Percentiles rank a stretch among this genome's conserved stretches.
phyloP scores from a whole-genome alignment of 805 yeast species.

The Yarrowia osloensis region DNA sequence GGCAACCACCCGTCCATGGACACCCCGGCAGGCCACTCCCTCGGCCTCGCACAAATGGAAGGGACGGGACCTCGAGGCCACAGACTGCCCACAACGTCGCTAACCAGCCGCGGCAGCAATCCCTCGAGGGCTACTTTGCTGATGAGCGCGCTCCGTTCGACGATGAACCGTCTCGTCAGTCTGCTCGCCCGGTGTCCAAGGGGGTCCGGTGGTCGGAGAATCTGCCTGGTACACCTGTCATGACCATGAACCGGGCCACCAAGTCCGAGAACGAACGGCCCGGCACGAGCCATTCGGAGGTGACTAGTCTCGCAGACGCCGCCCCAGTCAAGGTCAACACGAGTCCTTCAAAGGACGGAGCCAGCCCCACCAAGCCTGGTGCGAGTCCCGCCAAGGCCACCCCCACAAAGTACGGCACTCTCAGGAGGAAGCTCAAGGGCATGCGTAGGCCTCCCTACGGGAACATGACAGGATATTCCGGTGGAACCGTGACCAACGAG shows the following conservation, averaged over 20 bases:
- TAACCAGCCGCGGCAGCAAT: not conserved
- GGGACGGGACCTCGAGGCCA: not conserved
- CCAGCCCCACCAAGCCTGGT: not conserved
- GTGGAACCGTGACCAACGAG: not conserved
- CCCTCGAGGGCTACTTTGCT: not conserved
- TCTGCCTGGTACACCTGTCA: not conserved
- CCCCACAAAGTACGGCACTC: not conserved
- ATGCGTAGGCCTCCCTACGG: constrained; percentile 26
- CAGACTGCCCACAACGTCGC: not conserved
- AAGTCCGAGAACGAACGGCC: not conserved
- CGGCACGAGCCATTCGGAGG: not conserved
- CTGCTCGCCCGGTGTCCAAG: not conserved
- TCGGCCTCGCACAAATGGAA: not conserved
- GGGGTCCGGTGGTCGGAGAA: not conserved
- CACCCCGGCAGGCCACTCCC: not conserved
- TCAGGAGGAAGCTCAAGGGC: not conserved
- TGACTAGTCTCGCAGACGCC: not conserved
- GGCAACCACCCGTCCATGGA: not conserved
- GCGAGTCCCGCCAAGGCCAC: not conserved
- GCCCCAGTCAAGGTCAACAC: not conserved
- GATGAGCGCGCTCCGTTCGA: not conserved
- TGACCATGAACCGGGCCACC: not conserved
- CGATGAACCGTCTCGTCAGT: not conserved
- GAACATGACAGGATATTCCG: not conserved
- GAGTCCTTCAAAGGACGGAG: not conserved